These are phyloP conservation scores for Azolla pinnata DNA, from an alignment of 75 land plant genomes.

Conservation along the genomic window DNA sequence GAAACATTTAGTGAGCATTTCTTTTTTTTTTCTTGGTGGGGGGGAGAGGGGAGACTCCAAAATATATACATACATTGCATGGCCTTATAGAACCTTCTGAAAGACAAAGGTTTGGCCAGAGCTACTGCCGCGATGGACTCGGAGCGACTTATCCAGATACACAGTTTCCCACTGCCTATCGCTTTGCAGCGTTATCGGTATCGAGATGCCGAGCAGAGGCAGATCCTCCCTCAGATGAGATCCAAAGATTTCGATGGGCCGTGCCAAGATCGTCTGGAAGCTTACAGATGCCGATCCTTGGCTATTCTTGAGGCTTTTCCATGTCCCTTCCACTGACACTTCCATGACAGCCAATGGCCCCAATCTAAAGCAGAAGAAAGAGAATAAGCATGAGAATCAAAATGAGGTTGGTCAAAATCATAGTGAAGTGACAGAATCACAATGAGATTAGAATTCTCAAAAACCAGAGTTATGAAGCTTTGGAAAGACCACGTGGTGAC, in stretches of 20 bases:
- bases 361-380: too few relatives aligned
- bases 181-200: conserved; percentile 11
- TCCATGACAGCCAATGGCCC: conserved; percentile 26
- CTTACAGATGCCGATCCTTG: conserved; percentile 14
- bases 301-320: conserved; percentile 17
- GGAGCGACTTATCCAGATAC: conserved; percentile 17
- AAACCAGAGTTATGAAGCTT: too few relatives aligned
- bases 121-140: conserved; percentile 16
- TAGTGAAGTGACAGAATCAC: too few relatives aligned
- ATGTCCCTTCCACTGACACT: conserved; percentile 20
- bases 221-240: conserved; percentile 14
- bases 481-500: too few relatives aligned
- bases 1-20: too few relatives aligned
- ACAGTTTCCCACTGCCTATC: conserved; percentile 19
- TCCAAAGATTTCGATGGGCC: conserved; percentile 19
- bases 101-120: conserved; percentile 20
- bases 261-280: conserved; percentile 15
- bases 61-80: too few relatives aligned
- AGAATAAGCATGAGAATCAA: too few relatives aligned
- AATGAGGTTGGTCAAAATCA: too few relatives aligned
- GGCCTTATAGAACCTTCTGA: conserved; percentile 4
- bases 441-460: too few relatives aligned
- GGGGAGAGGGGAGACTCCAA: too few relatives aligned
- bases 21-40: too few relatives aligned
- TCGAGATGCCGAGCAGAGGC: conserved; percentile 10